Conservation (phyloP, 805 yeast species). For the Starmera caribaea region DNA sequence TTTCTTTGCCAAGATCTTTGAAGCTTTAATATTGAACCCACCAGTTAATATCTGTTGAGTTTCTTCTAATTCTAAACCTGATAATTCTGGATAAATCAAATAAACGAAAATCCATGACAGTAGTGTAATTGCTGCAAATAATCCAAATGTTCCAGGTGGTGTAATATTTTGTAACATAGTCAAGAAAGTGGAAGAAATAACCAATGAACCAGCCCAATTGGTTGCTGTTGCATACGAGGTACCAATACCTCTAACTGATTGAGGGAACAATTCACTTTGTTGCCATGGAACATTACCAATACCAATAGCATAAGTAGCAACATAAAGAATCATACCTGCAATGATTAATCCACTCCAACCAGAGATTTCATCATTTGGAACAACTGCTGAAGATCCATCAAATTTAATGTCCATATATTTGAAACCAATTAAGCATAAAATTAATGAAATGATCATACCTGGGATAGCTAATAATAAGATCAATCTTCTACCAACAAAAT, state of each 20-base stretch:
- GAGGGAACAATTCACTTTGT: constrained; percentile 91
- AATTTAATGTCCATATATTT: constrained; percentile 68
- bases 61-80: constrained; percentile 86
- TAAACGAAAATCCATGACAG: constrained; percentile 64
- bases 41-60: constrained; percentile 71
- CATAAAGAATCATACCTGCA: constrained; percentile 75
- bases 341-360: constrained; percentile 89
- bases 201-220: constrained; percentile 92
- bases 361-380: constrained; percentile 35
- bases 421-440: constrained; percentile 83
- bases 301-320: constrained; percentile 88
- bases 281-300: constrained; percentile 99
- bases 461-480: constrained; percentile 77
- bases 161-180: constrained; percentile 91
- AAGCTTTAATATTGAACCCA: constrained; percentile 77
- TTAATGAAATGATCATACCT: constrained; percentile 69
- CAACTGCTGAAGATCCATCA: constrained; percentile 33
- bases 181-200: constrained; percentile 83
- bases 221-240: constrained; percentile 85
- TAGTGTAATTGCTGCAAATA: constrained; percentile 76
- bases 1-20: constrained; percentile 44
- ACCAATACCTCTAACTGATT: constrained; percentile 87
- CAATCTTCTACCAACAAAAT: constrained; percentile 78
- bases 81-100: constrained; percentile 87
- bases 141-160: constrained; percentile 89